Evolutionary conservation across 441 rosid genomes (phyloP).

Genomic region (Aleurites moluccanus): DNA sequence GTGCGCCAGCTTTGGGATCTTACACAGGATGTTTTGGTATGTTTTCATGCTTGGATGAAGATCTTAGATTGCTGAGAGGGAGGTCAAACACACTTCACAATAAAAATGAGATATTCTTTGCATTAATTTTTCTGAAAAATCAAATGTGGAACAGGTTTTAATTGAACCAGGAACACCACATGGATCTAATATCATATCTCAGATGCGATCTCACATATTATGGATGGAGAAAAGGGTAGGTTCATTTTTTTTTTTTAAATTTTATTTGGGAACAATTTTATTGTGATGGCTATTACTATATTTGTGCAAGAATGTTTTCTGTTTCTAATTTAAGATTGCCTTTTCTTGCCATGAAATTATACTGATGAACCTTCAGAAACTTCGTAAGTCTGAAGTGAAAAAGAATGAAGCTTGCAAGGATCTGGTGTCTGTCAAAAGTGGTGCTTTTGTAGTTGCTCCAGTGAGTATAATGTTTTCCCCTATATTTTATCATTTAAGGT

Average conservation of each 20-base stretch:
- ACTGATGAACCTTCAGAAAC: slow-evolving; percentile 50
- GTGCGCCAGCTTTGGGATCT: slow-evolving; percentile 99
- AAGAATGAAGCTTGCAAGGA: slow-evolving; percentile 44
- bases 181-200: slow-evolving; percentile 84
- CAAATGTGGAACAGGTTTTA: slow-evolving; percentile 56
- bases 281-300: not conserved
- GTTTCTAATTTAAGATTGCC: slow-evolving; percentile 15
- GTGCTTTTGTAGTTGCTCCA: slow-evolving; percentile 84
- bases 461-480: slow-evolving; percentile 45
- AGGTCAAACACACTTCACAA: not conserved
- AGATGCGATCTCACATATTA: slow-evolving; percentile 89
- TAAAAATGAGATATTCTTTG: not conserved
- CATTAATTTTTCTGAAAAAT: slow-evolving; percentile 15
- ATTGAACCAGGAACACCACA: slow-evolving; percentile 96
- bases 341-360: slow-evolving; percentile 9
- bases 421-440: slow-evolving; percentile 55
- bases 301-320: not conserved
- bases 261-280: not conserved
- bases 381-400: slow-evolving; percentile 43
- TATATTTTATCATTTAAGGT: slow-evolving; percentile 1
- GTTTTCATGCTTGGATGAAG: slow-evolving; percentile 4
- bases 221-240: slow-evolving; percentile 96
- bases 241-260: slow-evolving; percentile 1
- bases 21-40: slow-evolving; percentile 87
- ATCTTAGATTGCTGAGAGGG: not conserved